phyloP scores from a whole-genome alignment of 1,139 yeast genomes.

The Yamadazyma triangularis region DNA sequence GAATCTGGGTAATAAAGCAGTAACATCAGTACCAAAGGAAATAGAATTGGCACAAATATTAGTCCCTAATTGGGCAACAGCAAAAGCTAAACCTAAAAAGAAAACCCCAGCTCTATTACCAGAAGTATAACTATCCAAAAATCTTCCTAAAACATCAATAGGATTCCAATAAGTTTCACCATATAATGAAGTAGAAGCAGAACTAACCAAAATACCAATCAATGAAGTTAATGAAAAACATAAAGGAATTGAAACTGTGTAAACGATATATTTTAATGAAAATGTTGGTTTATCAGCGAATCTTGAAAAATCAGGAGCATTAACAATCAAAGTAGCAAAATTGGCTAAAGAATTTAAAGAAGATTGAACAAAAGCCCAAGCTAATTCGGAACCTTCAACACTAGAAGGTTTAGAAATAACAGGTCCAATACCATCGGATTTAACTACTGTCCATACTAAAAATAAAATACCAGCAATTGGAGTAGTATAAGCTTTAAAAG shows the following conservation, averaged over 20 bases:
- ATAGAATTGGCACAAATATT: conserved; percentile 86
- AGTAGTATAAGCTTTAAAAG: conserved; percentile 69
- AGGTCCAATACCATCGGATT: conserved; percentile 72
- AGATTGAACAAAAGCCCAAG: conserved; percentile 81
- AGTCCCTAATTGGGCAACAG: conserved; percentile 86
- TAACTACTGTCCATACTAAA: conserved; percentile 73
- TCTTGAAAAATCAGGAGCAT: conserved; percentile 88
- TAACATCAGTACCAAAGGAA: conserved; percentile 87
- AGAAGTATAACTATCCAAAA: conserved; percentile 55
- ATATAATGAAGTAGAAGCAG: conserved; percentile 69
- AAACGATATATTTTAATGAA: conserved; percentile 39
- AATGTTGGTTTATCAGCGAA: conserved; percentile 54
- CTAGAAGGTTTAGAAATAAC: conserved; percentile 50
- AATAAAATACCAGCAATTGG: conserved; percentile 81
- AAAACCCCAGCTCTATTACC: conserved; percentile 79
- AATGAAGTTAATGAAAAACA: conserved; percentile 77
- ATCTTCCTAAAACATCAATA: conserved; percentile 64
- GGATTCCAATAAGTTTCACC: conserved; percentile 84
- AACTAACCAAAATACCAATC: conserved; percentile 82
- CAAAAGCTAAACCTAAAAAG: conserved; percentile 70
- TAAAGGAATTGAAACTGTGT: conserved; percentile 63
- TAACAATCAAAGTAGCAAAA: conserved; percentile 81
- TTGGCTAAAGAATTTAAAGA: conserved; percentile 78
- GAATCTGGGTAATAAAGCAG: conserved; percentile 76
- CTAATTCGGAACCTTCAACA: conserved; percentile 56